Evolutionary conservation across 306 rosid genomes (phyloP).

Genomic region (Acmispon strigosus): DNA sequence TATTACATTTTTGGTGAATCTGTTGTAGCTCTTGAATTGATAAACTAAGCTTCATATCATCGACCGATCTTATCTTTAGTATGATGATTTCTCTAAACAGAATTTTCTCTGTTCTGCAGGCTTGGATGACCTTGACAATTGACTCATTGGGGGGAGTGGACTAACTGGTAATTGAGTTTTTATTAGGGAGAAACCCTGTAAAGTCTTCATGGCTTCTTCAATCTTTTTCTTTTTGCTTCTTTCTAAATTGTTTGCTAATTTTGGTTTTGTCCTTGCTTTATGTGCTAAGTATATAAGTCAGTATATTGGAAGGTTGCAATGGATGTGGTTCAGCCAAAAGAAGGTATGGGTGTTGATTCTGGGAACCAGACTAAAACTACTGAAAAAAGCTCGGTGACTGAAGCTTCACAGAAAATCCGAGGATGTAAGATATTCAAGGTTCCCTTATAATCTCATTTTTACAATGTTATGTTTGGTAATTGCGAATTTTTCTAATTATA

Average conservation of each 20-base stretch:
- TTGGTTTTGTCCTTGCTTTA: neutral
- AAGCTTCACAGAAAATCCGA: neutral
- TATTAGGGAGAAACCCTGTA: neutral
- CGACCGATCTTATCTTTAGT: neutral
- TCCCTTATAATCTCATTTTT: neutral
- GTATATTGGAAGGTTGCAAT: neutral
- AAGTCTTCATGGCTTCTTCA: neutral
- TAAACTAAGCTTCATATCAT: neutral
- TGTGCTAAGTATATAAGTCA: neutral
- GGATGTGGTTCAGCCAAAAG: slow-evolving; percentile 9
- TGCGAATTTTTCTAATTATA: neutral
- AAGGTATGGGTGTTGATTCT: neutral
- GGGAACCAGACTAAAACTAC: neutral
- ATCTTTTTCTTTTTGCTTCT: neutral
- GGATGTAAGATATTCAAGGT: slow-evolving; percentile 15
- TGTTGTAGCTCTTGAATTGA: neutral
- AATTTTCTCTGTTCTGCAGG: neutral
- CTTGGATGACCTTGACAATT: neutral
- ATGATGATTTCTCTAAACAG: neutral
- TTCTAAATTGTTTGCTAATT: neutral
- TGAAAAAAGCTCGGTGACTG: neutral
- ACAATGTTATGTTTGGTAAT: neutral
- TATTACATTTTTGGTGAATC: neutral
- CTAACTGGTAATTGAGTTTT: neutral
- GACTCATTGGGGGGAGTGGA: neutral